Percentiles rank a stretch among this genome's conserved stretches.
Evolutionary conservation across 208 protist species (phyloP).

Genomic region (Trichomonas tenax): DNA sequence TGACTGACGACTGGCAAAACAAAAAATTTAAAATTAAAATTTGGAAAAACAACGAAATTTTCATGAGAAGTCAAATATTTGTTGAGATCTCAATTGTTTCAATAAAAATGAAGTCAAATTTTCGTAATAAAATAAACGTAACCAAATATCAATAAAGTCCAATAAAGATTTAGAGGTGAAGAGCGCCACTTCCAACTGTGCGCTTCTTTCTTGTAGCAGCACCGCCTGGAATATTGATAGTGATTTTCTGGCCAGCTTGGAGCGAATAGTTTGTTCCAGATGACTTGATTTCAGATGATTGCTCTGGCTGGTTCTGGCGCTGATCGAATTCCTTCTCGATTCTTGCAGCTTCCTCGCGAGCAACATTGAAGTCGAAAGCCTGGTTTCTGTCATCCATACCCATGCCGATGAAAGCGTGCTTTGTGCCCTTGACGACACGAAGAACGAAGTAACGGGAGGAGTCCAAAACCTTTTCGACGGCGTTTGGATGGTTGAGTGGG

Average conservation of each 20-base stretch:
- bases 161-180: not conserved
- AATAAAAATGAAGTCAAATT: too few relatives aligned
- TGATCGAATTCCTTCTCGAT: not conserved
- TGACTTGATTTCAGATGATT: not conserved
- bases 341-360: not conserved
- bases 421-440: slow-evolving; percentile 7
- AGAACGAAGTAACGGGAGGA: slow-evolving; percentile 28
- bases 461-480: slow-evolving; percentile 26
- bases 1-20: too few relatives aligned
- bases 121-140: too few relatives aligned
- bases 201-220: not conserved
- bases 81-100: too few relatives aligned
- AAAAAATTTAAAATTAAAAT: too few relatives aligned
- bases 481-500: slow-evolving; percentile 16
- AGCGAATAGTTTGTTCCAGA: not conserved
- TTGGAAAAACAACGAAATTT: too few relatives aligned
- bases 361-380: slow-evolving; percentile 7
- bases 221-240: not conserved
- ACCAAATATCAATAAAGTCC: too few relatives aligned
- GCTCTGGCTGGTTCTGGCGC: not conserved
- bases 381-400: not conserved
- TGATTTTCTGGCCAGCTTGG: not conserved
- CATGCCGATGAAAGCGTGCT: slow-evolving; percentile 3
- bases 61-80: too few relatives aligned
- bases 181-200: not conserved